Conservation (phyloP, 2,329 filamentous ascomycete genomes). For the Hypoxylon sp. region DNA sequence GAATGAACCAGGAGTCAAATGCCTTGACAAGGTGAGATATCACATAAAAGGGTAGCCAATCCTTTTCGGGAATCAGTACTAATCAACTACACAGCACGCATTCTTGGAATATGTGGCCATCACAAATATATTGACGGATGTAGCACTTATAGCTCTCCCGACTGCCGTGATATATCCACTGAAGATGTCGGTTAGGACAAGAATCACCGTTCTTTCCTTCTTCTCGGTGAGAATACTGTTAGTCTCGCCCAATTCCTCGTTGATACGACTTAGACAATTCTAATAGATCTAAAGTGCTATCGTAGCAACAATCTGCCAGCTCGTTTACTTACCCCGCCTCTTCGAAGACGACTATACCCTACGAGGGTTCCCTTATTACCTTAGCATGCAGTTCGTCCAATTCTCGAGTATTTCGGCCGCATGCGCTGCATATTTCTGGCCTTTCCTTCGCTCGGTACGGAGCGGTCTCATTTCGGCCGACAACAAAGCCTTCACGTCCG, state of each 20-base stretch:
- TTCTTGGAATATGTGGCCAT: slow-evolving; percentile 41
- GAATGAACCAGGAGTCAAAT: slow-evolving; percentile 18
- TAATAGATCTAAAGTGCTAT: slow-evolving; percentile 39
- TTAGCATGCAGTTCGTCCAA: slow-evolving; percentile 41
- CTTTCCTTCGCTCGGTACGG: slow-evolving; percentile 42
- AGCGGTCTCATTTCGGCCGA: slow-evolving; percentile 43
- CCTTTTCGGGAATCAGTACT: not conserved
- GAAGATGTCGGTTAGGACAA: slow-evolving; percentile 33
- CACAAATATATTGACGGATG: slow-evolving; percentile 42
- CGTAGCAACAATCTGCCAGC: slow-evolving; percentile 38
- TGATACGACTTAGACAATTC: not conserved
- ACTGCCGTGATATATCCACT: slow-evolving; percentile 39
- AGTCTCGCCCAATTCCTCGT: slow-evolving; percentile 6
- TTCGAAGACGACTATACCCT: slow-evolving; percentile 38
- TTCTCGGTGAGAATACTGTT: slow-evolving; percentile 43
- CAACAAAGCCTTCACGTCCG: slow-evolving; percentile 37
- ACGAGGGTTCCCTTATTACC: slow-evolving; percentile 40
- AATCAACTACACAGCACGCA: slow-evolving; percentile 20
- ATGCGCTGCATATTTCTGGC: slow-evolving; percentile 44
- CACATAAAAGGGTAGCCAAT: not conserved
- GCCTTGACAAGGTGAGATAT: slow-evolving; percentile 34
- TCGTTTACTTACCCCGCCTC: slow-evolving; percentile 41
- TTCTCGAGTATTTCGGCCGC: slow-evolving; percentile 40
- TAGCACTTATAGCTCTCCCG: slow-evolving; percentile 39
- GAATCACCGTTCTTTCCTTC: slow-evolving; percentile 38